phyloP scores from a whole-genome alignment of 768 basidiomycete species.

The Boletales sp. region DNA sequence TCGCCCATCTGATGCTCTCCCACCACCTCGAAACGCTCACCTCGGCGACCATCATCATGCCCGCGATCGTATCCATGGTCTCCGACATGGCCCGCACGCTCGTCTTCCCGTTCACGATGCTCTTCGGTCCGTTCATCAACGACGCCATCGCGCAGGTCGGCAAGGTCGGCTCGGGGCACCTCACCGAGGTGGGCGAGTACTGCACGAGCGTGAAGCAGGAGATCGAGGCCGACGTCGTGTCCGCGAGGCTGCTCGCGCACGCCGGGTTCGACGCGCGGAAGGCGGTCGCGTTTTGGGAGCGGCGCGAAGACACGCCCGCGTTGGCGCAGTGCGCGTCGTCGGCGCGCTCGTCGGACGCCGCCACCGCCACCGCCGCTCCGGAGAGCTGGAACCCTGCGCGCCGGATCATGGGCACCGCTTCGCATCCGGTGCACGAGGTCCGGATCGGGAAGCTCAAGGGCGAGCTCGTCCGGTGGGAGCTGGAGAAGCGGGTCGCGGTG shows the following conservation, averaged over 20 bases:
- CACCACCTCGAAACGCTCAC: constrained; percentile 94
- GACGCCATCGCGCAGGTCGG: constrained; percentile 86
- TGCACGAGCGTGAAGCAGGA: constrained; percentile 85
- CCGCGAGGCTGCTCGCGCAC: constrained; percentile 83
- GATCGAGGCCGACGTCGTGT: constrained; percentile 89
- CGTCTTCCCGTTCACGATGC: constrained; percentile 85
- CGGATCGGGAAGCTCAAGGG: constrained; percentile 37
- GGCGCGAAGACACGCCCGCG: constrained; percentile 34
- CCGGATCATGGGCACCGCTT: constrained; percentile 32
- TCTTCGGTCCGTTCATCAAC: constrained; percentile 93
- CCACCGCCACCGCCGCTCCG: too few species aligned
- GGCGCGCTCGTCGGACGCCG: too few species aligned
- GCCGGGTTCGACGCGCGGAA: constrained; percentile 86
- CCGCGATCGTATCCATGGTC: constrained; percentile 71
- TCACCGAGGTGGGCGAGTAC: constrained; percentile 64
- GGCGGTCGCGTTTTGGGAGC: constrained; percentile 83
- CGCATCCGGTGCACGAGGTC: constrained; percentile 45
- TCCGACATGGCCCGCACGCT: constrained; percentile 75
- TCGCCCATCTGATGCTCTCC: constrained; percentile 85
- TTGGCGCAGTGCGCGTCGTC: constrained; percentile 21
- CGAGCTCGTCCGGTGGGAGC: constrained; percentile 47
- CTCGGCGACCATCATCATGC: constrained; percentile 76
- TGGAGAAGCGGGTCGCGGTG: constrained; percentile 29
- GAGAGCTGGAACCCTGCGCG: constrained; percentile 18
- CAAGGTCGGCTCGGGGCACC: constrained; percentile 71